A percentile compares a stretch with the other conserved stretches of the same genome.
phyloP scores from a whole-genome alignment of 129 eudicot genomes.

The Pittosporum tobira region DNA sequence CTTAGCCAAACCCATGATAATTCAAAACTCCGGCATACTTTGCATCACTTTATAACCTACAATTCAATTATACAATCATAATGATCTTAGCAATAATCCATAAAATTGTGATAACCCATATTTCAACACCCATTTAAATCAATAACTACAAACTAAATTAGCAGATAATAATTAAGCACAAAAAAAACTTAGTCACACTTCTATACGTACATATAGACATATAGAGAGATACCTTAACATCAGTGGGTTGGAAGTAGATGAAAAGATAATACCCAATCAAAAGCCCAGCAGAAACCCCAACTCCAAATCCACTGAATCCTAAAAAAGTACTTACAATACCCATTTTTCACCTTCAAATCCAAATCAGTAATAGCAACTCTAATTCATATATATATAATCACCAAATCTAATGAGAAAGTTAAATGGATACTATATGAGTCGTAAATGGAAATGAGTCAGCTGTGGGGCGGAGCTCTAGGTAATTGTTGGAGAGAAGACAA shows the following conservation, averaged over 20 bases:
- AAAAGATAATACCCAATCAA: constrained; percentile 48
- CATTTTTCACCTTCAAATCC: constrained; percentile 23
- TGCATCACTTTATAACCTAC: background rate
- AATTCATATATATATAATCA: background rate
- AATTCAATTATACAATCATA: background rate
- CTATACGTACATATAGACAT: background rate
- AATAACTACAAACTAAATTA: background rate
- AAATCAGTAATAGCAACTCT: background rate
- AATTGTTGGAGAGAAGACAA: background rate
- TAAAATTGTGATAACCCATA: background rate
- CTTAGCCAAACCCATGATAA: background rate
- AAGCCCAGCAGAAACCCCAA: constrained; percentile 56
- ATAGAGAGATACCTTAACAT: constrained; percentile 47
- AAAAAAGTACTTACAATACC: constrained; percentile 56
- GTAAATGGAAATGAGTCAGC: background rate
- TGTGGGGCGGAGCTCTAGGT: background rate
- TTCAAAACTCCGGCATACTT: background rate
- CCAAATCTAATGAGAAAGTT: background rate
- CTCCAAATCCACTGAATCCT: constrained; percentile 59
- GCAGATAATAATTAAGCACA: background rate
- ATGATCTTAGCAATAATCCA: background rate
- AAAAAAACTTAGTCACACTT: constrained; percentile 1
- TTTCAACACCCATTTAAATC: background rate
- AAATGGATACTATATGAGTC: background rate
- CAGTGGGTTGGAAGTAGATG: constrained; percentile 52